Base-by-base conservation (phyloP, 306 rosid species). In the Inga oerstediana region DNA sequence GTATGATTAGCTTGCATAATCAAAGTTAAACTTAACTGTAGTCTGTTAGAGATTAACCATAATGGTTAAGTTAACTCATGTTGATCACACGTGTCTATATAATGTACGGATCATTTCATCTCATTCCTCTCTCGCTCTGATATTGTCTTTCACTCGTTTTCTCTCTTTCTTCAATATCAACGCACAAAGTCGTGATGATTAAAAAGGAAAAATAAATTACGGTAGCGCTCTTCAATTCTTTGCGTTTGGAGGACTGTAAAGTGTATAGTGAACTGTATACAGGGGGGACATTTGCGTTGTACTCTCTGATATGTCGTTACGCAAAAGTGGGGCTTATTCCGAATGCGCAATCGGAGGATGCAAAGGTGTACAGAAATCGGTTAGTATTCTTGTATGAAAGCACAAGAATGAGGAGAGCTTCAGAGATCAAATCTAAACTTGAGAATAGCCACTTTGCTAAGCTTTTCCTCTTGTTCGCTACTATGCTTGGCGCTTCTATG, bases 401-500 rank as follows among this genome's bases (percentile, higher is more conserved):
- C 66, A 74, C 59, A 16, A 78, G 88, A 1, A 15, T 72, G 27
- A 81, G 76, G 77, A 82, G 85, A 27, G 95, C 98, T 9, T 88
- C 98, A 39, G 59, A 16, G 83, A 19, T 94, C 7, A 89, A 92
- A 81, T 81, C 90, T 0, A 41, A 4, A 32, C 85, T 94, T 1
- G 97, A 94, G 84, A 89, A 51, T 0, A 89, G 89, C 52, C 46
- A 27, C 2, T 84, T 75, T 4, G 83, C 90, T 64, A 94, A 89
- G 74, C 30, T 69, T 48, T 85, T 91, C 56, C 80, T 94, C 5
- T 70, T 94, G 76, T 81, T 89, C 0, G 86, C 84, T 20, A 94
- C 97, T 58, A 91, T 92, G 95, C 97, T 91, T 27, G 94, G 98
- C 9, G 91, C 95, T 76, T 84, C 93, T 14, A 94, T 94, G 98